These are phyloP conservation scores for Theobroma cacao DNA, from an alignment of 345 rosid species.

Conservation along the genomic window DNA sequence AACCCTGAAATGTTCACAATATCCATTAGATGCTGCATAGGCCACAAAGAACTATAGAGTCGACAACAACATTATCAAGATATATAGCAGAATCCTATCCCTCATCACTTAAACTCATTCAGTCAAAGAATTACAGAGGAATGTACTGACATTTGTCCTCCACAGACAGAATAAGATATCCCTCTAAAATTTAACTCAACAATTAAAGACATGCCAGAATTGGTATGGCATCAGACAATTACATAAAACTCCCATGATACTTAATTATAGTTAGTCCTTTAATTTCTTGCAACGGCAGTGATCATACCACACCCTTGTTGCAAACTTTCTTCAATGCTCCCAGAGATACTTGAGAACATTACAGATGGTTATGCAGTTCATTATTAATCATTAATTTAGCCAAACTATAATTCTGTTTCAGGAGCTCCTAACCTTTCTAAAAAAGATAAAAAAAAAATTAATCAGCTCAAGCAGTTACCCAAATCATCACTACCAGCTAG, in stretches of 20 bases:
- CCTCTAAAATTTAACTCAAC: not conserved
- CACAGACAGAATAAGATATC: not conserved
- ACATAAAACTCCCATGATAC: not conserved
- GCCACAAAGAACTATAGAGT: not conserved
- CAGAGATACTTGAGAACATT: too few species aligned
- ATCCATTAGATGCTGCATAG: not conserved
- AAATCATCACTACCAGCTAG: not conserved
- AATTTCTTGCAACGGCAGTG: not conserved
- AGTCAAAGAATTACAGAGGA: not conserved
- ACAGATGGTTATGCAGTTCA: not conserved
- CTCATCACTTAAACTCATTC: not conserved
- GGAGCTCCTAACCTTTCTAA: not conserved
- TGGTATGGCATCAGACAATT: not conserved
- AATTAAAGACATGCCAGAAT: not conserved
- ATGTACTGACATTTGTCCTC: not conserved
- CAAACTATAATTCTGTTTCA: not conserved
- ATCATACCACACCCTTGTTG: too few species aligned
- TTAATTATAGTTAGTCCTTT: not conserved
- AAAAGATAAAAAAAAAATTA: not conserved
- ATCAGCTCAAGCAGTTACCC: not conserved
- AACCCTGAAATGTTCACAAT: conserved; percentile 49
- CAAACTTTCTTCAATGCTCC: too few species aligned
- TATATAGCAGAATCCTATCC: too few species aligned
- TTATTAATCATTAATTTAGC: not conserved
- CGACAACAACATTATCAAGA: not conserved